These are phyloP conservation scores for Symbiotaphrina buchneri DNA, from an alignment of 495 filamentous ascomycete genomes.

Conservation along the genomic window DNA sequence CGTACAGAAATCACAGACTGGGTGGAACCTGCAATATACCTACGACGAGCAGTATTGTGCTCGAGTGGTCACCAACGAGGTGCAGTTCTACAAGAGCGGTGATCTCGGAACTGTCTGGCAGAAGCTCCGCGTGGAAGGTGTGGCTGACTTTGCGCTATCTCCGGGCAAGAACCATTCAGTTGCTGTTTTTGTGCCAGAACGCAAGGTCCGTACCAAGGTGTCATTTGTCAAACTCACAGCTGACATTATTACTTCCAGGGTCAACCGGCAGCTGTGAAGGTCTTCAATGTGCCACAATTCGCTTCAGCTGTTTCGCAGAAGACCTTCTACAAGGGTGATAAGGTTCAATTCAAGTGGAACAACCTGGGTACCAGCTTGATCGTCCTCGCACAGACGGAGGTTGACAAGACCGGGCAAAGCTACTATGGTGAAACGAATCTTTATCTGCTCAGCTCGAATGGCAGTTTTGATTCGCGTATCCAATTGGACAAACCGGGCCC, in stretches of 20 bases:
- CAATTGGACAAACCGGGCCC: constrained; percentile 92
- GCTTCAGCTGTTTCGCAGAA: constrained; percentile 68
- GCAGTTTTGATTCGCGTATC: constrained; percentile 78
- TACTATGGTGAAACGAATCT: constrained; percentile 98
- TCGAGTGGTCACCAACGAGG: constrained; percentile 83
- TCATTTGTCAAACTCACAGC: not conserved
- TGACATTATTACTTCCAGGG: not conserved
- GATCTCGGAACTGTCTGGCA: constrained; percentile 80
- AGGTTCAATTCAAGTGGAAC: constrained; percentile 97
- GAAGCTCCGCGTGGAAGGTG: constrained; percentile 81
- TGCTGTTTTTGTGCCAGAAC: constrained; percentile 84
- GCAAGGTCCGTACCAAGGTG: constrained; percentile 37
- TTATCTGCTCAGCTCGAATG: constrained; percentile 81
- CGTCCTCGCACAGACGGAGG: constrained; percentile 92
- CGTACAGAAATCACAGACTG: constrained; percentile 29
- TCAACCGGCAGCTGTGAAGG: constrained; percentile 77
- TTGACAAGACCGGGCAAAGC: constrained; percentile 92
- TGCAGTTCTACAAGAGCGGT: constrained; percentile 83
- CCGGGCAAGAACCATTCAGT: constrained; percentile 75
- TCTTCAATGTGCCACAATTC: constrained; percentile 82
- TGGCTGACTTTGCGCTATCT: constrained; percentile 71
- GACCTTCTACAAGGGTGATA: constrained; percentile 98
- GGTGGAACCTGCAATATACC: constrained; percentile 96
- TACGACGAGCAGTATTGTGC: constrained; percentile 81
- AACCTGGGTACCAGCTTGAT: constrained; percentile 69